phyloP scores from a whole-genome alignment of 1,284 basidiomycete species.

The Polyporus tsugae region DNA sequence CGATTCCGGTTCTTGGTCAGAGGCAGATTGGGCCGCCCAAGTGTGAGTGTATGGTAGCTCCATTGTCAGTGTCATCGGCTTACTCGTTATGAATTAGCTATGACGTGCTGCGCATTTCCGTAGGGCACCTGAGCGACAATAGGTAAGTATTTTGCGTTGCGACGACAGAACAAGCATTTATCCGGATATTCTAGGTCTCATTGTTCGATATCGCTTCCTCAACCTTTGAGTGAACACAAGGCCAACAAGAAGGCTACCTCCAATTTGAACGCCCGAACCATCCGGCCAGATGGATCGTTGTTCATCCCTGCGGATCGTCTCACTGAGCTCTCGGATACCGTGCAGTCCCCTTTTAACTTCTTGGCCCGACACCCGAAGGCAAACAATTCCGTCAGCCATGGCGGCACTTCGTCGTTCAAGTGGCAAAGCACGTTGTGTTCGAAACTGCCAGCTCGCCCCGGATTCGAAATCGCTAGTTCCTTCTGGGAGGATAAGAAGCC shows the following conservation, averaged over 20 bases:
- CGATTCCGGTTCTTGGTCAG: slow-evolving; percentile 54
- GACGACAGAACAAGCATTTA: neutral
- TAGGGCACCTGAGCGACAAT: slow-evolving; percentile 49
- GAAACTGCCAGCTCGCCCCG: slow-evolving; percentile 51
- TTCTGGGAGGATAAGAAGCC: slow-evolving; percentile 70
- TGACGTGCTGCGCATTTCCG: slow-evolving; percentile 55
- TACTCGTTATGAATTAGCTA: slow-evolving; percentile 46
- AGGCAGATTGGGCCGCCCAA: slow-evolving; percentile 62
- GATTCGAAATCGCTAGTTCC: slow-evolving; percentile 61
- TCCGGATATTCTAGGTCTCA: slow-evolving; percentile 48
- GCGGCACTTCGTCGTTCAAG: slow-evolving; percentile 55
- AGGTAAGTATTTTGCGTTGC: slow-evolving; percentile 43
- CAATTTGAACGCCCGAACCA: slow-evolving; percentile 53
- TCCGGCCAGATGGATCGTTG: slow-evolving; percentile 56
- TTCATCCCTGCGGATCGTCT: slow-evolving; percentile 52
- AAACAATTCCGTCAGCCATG: slow-evolving; percentile 43
- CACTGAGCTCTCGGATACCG: slow-evolving; percentile 49
- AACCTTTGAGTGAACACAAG: slow-evolving; percentile 45
- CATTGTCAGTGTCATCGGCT: neutral
- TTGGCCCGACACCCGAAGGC: slow-evolving; percentile 51
- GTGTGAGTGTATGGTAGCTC: slow-evolving; percentile 48
- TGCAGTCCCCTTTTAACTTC: slow-evolving; percentile 54
- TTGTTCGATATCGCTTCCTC: slow-evolving; percentile 57
- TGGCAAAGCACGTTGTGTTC: slow-evolving; percentile 60
- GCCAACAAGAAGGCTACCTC: slow-evolving; percentile 45